Evolutionary conservation across 2,329 filamentous ascomycete genomes (phyloP), one percentile per base, ranked within the genome.

Genomic region (Falciphora oryzae): DNA sequence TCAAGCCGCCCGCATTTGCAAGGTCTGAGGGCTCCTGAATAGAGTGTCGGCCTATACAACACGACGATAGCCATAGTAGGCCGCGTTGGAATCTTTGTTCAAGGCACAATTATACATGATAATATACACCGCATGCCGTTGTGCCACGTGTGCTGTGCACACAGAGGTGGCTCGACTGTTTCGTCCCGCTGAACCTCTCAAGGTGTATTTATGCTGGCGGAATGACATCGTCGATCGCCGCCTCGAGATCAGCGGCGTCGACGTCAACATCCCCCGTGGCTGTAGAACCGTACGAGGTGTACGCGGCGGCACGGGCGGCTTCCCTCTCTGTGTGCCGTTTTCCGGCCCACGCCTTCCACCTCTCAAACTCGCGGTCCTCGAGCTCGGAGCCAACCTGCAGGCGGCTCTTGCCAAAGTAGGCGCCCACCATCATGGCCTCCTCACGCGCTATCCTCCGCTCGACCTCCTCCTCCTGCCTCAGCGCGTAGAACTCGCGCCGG

Each of bases 401-500:
- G 66, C 85, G 83, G 57, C 85, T 82, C 76, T 89, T 90, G 75
- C 92, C 92, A 75, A 98, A 98, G 81, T 92, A 92, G 62, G 93
- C 93, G 63, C 95, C 95, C 7, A 90, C 89, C 71, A 90, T 85
- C 68, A 88, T 81, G 32, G 95, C 94, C 78, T 99, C 95, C 78
- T 99, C 95, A 62, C 87, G 83, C 10, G 94, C 91, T 66, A 99
- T 84, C 70, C 93, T 88, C 70, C 86, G 84, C 78, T 94, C 88
- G 61, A 97, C 85, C 69, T 97, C 93, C 71, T 96, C 88, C 66
- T 87, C 82, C 70, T 96, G 89, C 66, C 95, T 89, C 68, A 94
- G 78, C 59, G 84, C 81, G 79, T 99, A 99, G 78, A 98, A 97
- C 75, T 99, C 94, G 69, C 89, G 89, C 66, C 95, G 90, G 10